Conservation (phyloP, 1,139 yeast species). For the Debaryomyces fabryi region DNA sequence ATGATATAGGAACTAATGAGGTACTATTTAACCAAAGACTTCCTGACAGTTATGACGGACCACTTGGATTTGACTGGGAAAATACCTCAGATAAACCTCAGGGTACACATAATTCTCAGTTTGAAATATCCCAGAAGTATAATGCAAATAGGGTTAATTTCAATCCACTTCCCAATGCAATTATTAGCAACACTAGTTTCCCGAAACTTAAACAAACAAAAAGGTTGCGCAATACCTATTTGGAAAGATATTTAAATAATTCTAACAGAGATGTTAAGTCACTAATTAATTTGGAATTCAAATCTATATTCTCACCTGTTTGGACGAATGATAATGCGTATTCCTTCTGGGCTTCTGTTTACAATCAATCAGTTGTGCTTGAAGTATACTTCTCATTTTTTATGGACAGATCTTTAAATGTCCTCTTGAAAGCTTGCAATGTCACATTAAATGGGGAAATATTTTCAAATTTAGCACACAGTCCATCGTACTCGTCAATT, state of each 20-base stretch:
- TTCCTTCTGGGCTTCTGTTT: slow-evolving; percentile 34
- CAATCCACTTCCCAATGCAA: slow-evolving; percentile 19
- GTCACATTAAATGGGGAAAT: slow-evolving; percentile 23
- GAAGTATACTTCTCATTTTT: slow-evolving; percentile 38
- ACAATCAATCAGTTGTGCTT: slow-evolving; percentile 28
- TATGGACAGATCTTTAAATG: slow-evolving; percentile 42
- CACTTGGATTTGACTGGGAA: not conserved
- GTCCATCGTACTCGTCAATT: slow-evolving; percentile 1
- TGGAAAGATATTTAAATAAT: slow-evolving; percentile 18
- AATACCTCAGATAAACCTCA: not conserved
- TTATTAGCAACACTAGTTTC: slow-evolving; percentile 11
- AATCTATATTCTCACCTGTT: slow-evolving; percentile 26
- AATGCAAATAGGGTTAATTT: not conserved
- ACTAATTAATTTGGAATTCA: slow-evolving; percentile 20
- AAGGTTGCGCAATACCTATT: slow-evolving; percentile 17
- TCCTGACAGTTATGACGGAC: not conserved
- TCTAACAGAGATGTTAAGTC: slow-evolving; percentile 17
- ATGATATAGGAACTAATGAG: not conserved
- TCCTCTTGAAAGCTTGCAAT: slow-evolving; percentile 31
- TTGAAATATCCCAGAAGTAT: slow-evolving; percentile 3
- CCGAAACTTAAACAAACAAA: slow-evolving; percentile 13
- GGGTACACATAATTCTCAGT: not conserved
- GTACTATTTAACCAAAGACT: not conserved
- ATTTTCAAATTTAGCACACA: slow-evolving; percentile 3
- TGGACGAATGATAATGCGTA: slow-evolving; percentile 27